Evolutionary conservation across 257 asterid species (phyloP).

Genomic region (Solanum ossicruentum): DNA sequence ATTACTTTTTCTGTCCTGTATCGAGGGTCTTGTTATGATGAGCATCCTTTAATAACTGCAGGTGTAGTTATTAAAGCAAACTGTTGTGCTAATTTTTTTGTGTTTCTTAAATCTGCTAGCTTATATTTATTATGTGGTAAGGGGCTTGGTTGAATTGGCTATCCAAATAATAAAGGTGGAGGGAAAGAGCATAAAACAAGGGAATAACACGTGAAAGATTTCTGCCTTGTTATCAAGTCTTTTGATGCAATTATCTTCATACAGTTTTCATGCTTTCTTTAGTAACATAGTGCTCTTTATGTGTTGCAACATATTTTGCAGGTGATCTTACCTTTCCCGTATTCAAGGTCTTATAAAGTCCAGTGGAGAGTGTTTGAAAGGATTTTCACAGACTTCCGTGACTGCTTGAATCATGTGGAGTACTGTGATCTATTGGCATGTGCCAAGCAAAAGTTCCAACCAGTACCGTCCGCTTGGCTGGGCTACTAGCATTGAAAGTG

Average conservation of each 20-base stretch:
- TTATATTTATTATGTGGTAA: neutral
- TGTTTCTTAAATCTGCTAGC: neutral
- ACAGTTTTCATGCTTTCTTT: neutral
- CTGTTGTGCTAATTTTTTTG: neutral
- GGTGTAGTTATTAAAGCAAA: neutral
- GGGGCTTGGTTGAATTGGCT: neutral
- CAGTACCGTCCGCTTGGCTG: conserved; percentile 57
- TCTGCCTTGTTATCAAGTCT: neutral
- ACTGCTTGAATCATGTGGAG: conserved; percentile 41
- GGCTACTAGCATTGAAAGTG: conserved; percentile 27
- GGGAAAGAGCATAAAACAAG: neutral
- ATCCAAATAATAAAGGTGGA: neutral
- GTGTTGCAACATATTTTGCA: conserved; percentile 4
- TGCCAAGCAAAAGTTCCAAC: conserved; percentile 60
- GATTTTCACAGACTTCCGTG: conserved; percentile 58
- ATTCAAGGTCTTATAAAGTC: conserved; percentile 53
- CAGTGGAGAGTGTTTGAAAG: conserved; percentile 67
- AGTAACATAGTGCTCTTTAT: neutral
- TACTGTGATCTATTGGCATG: conserved; percentile 43
- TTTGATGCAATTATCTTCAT: neutral
- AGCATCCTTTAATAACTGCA: neutral
- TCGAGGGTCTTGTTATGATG: neutral
- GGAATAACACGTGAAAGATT: neutral
- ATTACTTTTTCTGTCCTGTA: neutral
- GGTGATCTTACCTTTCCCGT: conserved; percentile 54